Base-by-base conservation (phyloP, 306 rosid species). In the Chamaecrista fasciculata region DNA sequence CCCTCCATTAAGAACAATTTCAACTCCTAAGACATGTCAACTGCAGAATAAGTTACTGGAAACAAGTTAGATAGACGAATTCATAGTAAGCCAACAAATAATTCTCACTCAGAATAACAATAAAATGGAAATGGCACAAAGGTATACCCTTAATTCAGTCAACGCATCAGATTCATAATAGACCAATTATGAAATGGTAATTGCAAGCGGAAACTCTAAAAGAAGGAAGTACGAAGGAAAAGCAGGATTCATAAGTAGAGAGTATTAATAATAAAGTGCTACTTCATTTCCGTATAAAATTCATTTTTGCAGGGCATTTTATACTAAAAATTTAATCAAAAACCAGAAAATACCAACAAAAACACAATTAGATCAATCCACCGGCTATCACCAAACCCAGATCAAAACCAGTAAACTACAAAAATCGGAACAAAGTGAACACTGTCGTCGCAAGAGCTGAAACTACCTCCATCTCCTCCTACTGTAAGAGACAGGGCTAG, bases 401-500 rank as follows among this genome's bases (percentile, higher is more conserved):
- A 73, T 3, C 67, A 57, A 69, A 57, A 42, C 71, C 44, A 76
- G 47, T 23, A 64, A 39, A 37, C 7, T 21, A 53, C 31, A 15
- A 56, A n/a, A 59, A 60, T 14, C 55, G 14, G 59, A 49, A 16
- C 43, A 4, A 8, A 49, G 69, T 64, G 5, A 39, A 21, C 29
- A 49, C 18, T 65, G n/a, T n/a, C n/a, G 67, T 62, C 0, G 81
- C 69, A 77, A 31, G 70, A 67, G 58, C 39, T 72, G 80, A 78
- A 75, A 67, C 63, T 84, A 86, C 92, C n/a, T n/a, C n/a, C n/a
- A n/a, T n/a, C 97, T 80, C 67, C 62, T 71, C 57, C 25, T 39
- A 0, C 3, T 21, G 47, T 72, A 58, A n/a, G n/a, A n/a, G n/a
- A n/a, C n/a, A n/a, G n/a, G n/a, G n/a, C n/a, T n/a, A n/a, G 53